These are phyloP conservation scores for Cercospora sojina DNA, from an alignment of 2,329 filamentous ascomycete species.

Conservation along the genomic window DNA sequence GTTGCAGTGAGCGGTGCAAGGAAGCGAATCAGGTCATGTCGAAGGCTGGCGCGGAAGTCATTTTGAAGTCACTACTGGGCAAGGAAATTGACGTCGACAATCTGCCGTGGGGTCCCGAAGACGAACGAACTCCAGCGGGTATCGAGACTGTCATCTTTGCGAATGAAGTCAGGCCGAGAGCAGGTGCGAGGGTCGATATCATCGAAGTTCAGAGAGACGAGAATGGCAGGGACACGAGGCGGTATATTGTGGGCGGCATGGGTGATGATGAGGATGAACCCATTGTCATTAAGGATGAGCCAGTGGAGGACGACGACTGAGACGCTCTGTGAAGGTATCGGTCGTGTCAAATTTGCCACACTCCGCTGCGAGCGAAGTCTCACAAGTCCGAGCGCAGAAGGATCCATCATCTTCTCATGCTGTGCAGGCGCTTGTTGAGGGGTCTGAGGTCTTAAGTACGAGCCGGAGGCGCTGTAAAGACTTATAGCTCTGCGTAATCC, in stretches of 20 bases:
- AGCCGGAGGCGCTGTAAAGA: background rate
- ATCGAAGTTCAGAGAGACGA: slow-evolving; percentile 42
- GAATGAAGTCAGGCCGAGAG: slow-evolving; percentile 58
- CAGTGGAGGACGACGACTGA: slow-evolving; percentile 23
- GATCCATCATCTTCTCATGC: background rate
- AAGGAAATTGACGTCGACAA: slow-evolving; percentile 76
- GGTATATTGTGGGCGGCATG: slow-evolving; percentile 30
- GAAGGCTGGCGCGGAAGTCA: slow-evolving; percentile 80
- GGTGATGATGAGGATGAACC: slow-evolving; percentile 27
- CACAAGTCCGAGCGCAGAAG: background rate
- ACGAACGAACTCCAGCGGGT: slow-evolving; percentile 63
- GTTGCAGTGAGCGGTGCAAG: slow-evolving; percentile 79
- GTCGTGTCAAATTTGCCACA: background rate
- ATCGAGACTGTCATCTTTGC: slow-evolving; percentile 82
- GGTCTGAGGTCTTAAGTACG: too few species aligned
- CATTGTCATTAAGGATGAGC: slow-evolving; percentile 39
- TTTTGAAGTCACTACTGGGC: slow-evolving; percentile 73
- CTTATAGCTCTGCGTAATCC: background rate
- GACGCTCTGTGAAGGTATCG: background rate
- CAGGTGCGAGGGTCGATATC: slow-evolving; percentile 43
- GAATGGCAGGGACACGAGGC: slow-evolving; percentile 31
- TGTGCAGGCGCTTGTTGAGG: background rate
- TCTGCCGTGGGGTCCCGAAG: slow-evolving; percentile 82
- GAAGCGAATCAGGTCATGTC: slow-evolving; percentile 90
- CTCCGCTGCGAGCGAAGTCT: background rate